A percentile compares a stretch with the other conserved stretches of the same genome.
phyloP scores from a whole-genome alignment of 495 filamentous ascomycete species.

The Filosporella fistucella region DNA sequence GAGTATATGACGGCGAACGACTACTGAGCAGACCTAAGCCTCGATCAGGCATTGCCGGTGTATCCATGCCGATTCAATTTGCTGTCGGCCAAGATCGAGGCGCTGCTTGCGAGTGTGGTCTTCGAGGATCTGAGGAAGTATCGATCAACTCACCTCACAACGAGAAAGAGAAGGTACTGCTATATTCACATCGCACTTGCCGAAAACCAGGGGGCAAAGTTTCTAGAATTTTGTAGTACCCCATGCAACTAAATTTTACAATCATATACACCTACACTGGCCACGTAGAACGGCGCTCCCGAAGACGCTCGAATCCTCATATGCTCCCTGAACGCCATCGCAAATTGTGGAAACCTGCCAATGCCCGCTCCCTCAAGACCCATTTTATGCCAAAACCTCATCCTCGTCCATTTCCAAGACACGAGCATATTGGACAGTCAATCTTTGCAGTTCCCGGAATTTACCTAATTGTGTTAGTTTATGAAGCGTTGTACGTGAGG shows the following conservation, averaged over 20 bases:
- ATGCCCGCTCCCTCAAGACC: constrained; percentile 3
- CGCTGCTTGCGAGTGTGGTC: too few species aligned
- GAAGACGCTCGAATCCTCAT: neutral
- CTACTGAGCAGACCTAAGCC: constrained; percentile 19
- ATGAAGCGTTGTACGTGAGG: neutral
- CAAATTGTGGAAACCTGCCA: neutral
- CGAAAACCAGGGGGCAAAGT: too few species aligned
- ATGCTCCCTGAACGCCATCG: constrained; percentile 20
- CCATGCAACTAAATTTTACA: too few species aligned
- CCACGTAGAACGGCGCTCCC: constrained; percentile 2
- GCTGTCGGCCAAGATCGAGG: too few species aligned
- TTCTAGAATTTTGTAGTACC: too few species aligned
- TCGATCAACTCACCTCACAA: too few species aligned
- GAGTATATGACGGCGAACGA: too few species aligned
- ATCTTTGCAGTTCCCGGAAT: constrained; percentile 84
- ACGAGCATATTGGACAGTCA: constrained; percentile 86
- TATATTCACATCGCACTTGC: too few species aligned
- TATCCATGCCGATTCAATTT: neutral
- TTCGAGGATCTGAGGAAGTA: too few species aligned
- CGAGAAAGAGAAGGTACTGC: too few species aligned
- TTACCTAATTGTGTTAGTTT: constrained; percentile 56
- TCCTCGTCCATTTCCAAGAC: constrained; percentile 58
- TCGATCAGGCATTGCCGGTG: constrained; percentile 13
- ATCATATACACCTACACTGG: constrained; percentile 2
- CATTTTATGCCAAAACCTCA: constrained; percentile 29